Evolutionary conservation across 345 rosid genomes (phyloP).

Genomic region (Eucalyptus pumila): DNA sequence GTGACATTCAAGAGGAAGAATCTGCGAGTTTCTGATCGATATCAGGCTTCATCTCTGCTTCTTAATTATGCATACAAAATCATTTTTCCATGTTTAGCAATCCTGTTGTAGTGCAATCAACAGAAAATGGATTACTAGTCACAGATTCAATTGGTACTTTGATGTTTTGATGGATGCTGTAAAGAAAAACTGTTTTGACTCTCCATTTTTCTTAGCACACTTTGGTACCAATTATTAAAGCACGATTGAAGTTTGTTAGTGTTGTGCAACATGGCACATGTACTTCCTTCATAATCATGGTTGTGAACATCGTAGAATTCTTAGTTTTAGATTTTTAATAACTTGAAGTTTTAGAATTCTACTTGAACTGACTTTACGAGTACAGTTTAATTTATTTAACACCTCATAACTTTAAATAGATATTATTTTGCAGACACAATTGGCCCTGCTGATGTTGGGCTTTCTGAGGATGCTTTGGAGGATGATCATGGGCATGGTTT

Average conservation of each 20-base stretch:
- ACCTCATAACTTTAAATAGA: background rate
- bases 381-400: background rate
- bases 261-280: background rate
- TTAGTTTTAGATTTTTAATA: background rate
- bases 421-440: slow-evolving; percentile 42
- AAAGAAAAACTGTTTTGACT: background rate
- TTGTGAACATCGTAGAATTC: background rate
- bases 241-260: background rate
- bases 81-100: background rate
- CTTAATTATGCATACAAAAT: background rate
- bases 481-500: slow-evolving; percentile 85
- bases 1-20: background rate
- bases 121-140: background rate
- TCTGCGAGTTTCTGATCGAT: background rate
- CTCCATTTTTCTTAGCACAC: background rate
- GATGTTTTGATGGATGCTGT: background rate
- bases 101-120: background rate
- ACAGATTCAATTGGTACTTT: background rate
- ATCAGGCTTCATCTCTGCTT: background rate
- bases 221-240: background rate
- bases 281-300: background rate
- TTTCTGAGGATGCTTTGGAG: slow-evolving; percentile 50
- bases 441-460: slow-evolving; percentile 75
- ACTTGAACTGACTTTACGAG: background rate
- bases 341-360: background rate